Base-by-base conservation (phyloP, 139 green algal genomes). In the Asterochloris erici region DNA sequence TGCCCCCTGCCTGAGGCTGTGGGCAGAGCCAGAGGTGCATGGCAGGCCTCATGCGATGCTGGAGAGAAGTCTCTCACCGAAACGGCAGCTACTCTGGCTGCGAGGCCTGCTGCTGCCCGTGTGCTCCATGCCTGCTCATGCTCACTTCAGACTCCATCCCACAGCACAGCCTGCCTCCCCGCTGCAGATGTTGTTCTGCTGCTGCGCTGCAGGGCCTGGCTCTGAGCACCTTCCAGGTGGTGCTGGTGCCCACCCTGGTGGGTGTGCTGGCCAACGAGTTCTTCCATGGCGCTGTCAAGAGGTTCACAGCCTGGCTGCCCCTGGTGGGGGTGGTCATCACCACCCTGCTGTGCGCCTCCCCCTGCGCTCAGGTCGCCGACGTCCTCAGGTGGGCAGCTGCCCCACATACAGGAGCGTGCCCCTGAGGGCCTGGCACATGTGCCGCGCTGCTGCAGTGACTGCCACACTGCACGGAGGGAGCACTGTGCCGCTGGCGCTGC, bases 181-280 rank as follows among this genome's bases (percentile, higher is more conserved):
- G 38, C 38, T 54, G 38, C 38, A 54, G 38, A 54, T 2, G 38
- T 54, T 6, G 4, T 6, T 54, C 38, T 54, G 38, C 38, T 54
- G 38, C 38, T 54, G 38, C 38, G 38, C 38, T 81, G 81, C 87
- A 89, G 87, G 89, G 79, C 23, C 78, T 91, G 69, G 88, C 88
- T n/a, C 29, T 84, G 54, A 89, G 82, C 24, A 91, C 89, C 14
- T 88, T 95, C 78, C 87, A 95, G 85, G 91, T 97, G 68, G 93
- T 97, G 28, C 88, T 96, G 29, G 74, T 95, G 29, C 94, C 94
- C 83, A 95, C 91, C 11, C 29, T 94, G 26, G 15, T 91, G 16
- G 93, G 93, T 38, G 85, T 97, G 15, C 24, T 82, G 17, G 61
- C 89, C 28, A 96, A 95, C 81, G 88, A 92, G 79, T 70, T 87